Evolutionary conservation across 2,329 filamentous ascomycete species (phyloP), one percentile per base, ranked within the genome.

Genomic region (Fusarium ramigenum): DNA sequence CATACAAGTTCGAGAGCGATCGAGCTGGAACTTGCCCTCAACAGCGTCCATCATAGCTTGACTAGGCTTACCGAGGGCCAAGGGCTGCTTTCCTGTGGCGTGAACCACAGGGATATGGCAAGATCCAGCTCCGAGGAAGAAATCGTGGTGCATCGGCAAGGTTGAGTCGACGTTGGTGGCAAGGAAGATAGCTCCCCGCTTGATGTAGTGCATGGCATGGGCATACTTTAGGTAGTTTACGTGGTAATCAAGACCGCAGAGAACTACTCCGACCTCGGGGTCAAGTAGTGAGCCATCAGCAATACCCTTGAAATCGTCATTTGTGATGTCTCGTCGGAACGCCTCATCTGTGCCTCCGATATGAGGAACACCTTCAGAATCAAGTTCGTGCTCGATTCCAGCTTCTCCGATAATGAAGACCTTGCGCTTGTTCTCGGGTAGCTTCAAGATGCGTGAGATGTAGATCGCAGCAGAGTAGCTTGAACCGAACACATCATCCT

Each of bases 1-100:
- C 96, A 99, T 99, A 83, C 96, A 98, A 2, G 96, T 93, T 76
- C 91, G 91, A 68, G 87, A 89, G 42, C 95, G 89, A 81, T 98
- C 92, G 60, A 99, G 92, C 75, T 93, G 88, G 82, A 98, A 98
- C 83, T 97, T 97, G 66, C 96, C 96, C 85, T 98, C 96, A 64
- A 99, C 93, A 7, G 96, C 95, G 82, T 98, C 96, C 96, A 99
- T 97, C 96, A 99, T 99, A 8, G 96, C 96, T 85, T 97, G 95
- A 80, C 94, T 97, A 7, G 96, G 96, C 85, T 99, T 99, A 2
- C 96, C 96, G 44, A 98, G 85, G 7, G 93, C 91, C 37, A 94
- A 83, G 2, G 96, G 96, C 77, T 93, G 87, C 80, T 89, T 84
- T 23, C 86, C 87, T 8, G 89, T 86, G 86, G 94, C 94, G 80